A percentile compares a stretch with the other conserved stretches of the same genome.
Conservation (phyloP, 441 rosid genomes). For the Euphorbia corollata region DNA sequence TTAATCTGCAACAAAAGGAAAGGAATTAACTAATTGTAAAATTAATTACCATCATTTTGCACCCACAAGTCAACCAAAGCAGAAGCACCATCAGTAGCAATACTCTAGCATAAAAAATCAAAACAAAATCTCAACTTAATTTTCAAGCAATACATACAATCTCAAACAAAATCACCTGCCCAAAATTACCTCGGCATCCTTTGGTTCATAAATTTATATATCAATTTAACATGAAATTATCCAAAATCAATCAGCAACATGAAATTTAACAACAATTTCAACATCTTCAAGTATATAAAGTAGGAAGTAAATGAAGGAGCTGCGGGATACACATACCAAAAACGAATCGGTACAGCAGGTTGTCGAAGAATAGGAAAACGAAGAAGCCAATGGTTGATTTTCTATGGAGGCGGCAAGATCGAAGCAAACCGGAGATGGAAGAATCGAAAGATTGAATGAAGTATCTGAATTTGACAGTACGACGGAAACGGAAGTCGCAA, state of each 20-base stretch:
- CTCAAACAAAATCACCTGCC: conserved; percentile 26
- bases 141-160: not conserved
- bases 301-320: not conserved
- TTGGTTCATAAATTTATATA: conserved; percentile 7
- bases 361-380: too few species aligned
- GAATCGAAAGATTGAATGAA: not conserved
- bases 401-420: too few species aligned
- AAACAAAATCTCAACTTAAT: conserved; percentile 16
- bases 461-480: too few species aligned
- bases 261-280: not conserved
- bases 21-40: too few species aligned
- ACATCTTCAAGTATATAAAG: not conserved
- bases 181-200: conserved; percentile 31
- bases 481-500: too few species aligned
- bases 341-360: not conserved
- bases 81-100: conserved; percentile 32
- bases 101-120: conserved; percentile 21
- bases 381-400: too few species aligned
- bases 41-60: conserved; percentile 35
- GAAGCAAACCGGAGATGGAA: not conserved
- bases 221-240: too few species aligned
- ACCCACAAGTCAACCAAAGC: conserved; percentile 60
- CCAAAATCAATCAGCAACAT: not conserved
- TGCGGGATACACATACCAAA: not conserved
- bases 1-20: too few species aligned